phyloP scores from a whole-genome alignment of 2,329 filamentous ascomycete genomes.

The Ustilaginoidea virens region DNA sequence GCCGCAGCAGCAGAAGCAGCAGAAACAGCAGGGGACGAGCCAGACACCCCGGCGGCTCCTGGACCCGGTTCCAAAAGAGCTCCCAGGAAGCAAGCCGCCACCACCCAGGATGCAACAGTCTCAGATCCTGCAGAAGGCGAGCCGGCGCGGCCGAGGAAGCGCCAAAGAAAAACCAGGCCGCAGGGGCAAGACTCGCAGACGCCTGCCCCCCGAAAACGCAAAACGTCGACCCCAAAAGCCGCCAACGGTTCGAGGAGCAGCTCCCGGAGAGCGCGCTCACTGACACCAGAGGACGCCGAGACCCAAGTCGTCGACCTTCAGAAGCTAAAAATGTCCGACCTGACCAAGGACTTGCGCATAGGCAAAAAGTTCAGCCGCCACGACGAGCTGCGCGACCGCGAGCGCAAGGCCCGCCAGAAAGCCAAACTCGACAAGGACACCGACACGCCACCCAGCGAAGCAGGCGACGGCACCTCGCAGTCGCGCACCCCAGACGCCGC shows the following conservation, averaged over 20 bases:
- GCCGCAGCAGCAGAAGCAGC: not conserved
- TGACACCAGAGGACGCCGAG: conserved; percentile 50
- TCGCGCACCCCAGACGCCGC: conserved; percentile 5
- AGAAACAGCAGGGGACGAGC: conserved; percentile 2
- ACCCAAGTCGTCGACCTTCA: conserved; percentile 46
- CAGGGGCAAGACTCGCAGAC: conserved; percentile 7
- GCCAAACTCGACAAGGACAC: conserved; percentile 14
- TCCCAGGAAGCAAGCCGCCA: conserved; percentile 7
- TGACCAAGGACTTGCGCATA: conserved; percentile 53
- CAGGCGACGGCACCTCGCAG: conserved; percentile 6
- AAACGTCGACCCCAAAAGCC: conserved; percentile 9
- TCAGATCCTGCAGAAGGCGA: conserved; percentile 2
- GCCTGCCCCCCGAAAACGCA: conserved; percentile 14
- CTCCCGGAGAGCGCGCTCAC: conserved; percentile 25
- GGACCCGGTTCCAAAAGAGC: conserved; percentile 5
- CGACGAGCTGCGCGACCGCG: conserved; percentile 53
- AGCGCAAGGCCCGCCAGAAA: conserved; percentile 29
- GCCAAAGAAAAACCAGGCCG: conserved; percentile 15
- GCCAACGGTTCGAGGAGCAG: conserved; percentile 9
- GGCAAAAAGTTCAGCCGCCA: conserved; percentile 65
- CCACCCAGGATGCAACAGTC: conserved; percentile 7
- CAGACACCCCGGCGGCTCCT: conserved; percentile 3
- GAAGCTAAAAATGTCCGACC: conserved; percentile 54
- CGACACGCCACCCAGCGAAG: conserved; percentile 7
- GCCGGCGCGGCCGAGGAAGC: conserved; percentile 14